Percentiles rank a stretch among this genome's conserved stretches.
These are phyloP conservation scores for Rosa multiflora DNA, from an alignment of 306 rosid species.

Conservation along the genomic window DNA sequence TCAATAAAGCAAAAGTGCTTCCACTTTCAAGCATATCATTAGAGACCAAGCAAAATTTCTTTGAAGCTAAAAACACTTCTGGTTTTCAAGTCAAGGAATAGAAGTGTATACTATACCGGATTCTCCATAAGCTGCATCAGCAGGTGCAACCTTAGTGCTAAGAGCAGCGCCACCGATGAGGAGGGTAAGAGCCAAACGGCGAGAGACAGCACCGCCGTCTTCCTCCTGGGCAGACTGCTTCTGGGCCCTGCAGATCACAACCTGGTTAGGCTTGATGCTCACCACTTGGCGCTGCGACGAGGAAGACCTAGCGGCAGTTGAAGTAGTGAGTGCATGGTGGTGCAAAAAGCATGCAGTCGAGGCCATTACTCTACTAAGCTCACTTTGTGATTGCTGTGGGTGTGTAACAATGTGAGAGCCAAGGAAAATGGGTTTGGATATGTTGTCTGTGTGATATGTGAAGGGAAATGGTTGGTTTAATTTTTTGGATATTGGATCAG, in stretches of 20 bases:
- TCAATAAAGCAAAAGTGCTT: not conserved
- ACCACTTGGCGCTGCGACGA: slow-evolving; percentile 55
- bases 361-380: slow-evolving; percentile 47
- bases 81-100: not conserved
- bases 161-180: slow-evolving; percentile 87
- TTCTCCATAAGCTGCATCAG: slow-evolving; percentile 96
- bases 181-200: slow-evolving; percentile 82
- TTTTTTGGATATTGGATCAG: slow-evolving; percentile 42
- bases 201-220: slow-evolving; percentile 44
- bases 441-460: slow-evolving; percentile 35
- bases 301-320: slow-evolving; percentile 33
- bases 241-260: slow-evolving; percentile 78
- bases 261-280: slow-evolving; percentile 44
- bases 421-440: slow-evolving; percentile 30
- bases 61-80: not conserved
- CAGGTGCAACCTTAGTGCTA: slow-evolving; percentile 83
- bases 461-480: slow-evolving; percentile 32
- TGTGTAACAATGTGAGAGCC: slow-evolving; percentile 17
- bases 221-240: slow-evolving; percentile 58
- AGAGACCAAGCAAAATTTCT: not conserved
- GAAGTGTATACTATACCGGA: slow-evolving; percentile 48
- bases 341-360: slow-evolving; percentile 84
- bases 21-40: not conserved
- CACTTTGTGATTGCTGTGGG: not conserved
- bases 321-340: slow-evolving; percentile 68